A percentile compares a stretch with the other conserved stretches of the same genome.
Evolutionary conservation across 345 rosid genomes (phyloP).

Genomic region (Psidium guajava): DNA sequence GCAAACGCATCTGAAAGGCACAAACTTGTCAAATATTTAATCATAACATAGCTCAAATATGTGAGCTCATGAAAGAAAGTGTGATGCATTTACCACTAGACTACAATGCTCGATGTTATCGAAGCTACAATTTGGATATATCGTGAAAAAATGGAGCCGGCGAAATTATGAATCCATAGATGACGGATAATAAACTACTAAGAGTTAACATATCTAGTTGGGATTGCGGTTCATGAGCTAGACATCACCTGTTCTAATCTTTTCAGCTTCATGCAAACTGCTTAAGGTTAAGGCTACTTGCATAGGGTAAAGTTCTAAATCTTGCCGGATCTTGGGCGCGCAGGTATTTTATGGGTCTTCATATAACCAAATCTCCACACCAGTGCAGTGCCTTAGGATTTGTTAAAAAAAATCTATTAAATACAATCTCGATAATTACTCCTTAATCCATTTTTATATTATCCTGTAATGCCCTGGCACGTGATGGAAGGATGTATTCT

Average conservation of each 20-base stretch:
- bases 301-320: not conserved
- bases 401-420: not conserved
- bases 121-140: not conserved
- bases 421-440: not conserved
- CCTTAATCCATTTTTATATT: not conserved
- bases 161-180: not conserved
- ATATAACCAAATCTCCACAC: not conserved
- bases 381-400: not conserved
- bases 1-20: not conserved
- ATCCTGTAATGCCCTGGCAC: not conserved
- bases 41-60: rapidly evolving
- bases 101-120: not conserved
- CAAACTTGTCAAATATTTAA: not conserved
- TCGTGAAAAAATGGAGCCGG: not conserved
- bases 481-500: not conserved
- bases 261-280: not conserved
- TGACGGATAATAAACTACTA: not conserved
- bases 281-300: not conserved
- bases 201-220: not conserved
- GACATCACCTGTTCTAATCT: not conserved
- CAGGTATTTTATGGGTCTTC: not conserved
- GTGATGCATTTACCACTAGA: not conserved
- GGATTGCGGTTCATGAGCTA: not conserved
- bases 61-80: not conserved
- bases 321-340: not conserved